phyloP scores from a whole-genome alignment of 257 asterid species.

The Solanum ossicruentum region DNA sequence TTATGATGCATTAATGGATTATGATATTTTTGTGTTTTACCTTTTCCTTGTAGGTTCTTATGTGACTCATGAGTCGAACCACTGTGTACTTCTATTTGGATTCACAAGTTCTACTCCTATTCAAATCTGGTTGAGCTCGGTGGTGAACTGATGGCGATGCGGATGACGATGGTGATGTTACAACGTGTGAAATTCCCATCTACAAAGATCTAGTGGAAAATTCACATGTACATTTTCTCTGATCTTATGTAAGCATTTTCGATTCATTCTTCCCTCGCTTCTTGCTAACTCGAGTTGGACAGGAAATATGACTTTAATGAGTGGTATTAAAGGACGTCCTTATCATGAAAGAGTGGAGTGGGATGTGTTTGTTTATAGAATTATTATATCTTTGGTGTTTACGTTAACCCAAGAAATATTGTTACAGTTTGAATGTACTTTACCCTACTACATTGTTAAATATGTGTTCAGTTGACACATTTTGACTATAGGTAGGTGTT shows the following conservation, averaged over 20 bases:
- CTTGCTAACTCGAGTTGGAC: neutral
- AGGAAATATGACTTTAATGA: neutral
- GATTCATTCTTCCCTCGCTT: neutral
- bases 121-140: conserved; percentile 56
- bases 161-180: conserved; percentile 1
- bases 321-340: neutral
- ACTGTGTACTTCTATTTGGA: conserved; percentile 44
- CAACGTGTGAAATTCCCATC: conserved; percentile 20
- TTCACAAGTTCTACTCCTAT: conserved; percentile 46
- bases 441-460: no score
- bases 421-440: no score
- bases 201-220: conserved; percentile 12
- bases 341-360: neutral
- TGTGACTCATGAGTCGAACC: conserved; percentile 94
- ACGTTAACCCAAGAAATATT: neutral
- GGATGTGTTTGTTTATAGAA: neutral
- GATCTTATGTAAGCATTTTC: neutral
- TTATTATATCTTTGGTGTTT: neutral
- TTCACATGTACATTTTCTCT: conserved; percentile 24
- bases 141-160: neutral
- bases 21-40: neutral
- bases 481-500: neutral
- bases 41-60: conserved; percentile 23
- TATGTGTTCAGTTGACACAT: no score
- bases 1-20: neutral